Conservation (phyloP, 2,329 filamentous ascomycete species). For the Aureobasidium vineae region DNA sequence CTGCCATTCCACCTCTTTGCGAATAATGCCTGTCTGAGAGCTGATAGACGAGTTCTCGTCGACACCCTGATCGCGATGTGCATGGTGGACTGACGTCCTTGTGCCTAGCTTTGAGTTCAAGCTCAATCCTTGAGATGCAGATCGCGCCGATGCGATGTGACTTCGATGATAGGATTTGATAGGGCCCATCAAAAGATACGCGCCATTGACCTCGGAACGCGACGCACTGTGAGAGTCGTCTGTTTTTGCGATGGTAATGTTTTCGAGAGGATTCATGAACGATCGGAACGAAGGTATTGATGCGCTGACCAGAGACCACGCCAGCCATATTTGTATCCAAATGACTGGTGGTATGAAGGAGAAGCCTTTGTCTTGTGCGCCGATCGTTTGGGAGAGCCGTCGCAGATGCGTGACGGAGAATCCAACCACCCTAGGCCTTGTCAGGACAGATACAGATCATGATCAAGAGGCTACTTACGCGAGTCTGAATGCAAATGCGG, state of each 20-base stretch:
- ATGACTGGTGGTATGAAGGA: conserved; percentile 14
- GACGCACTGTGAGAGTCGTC: conserved; percentile 16
- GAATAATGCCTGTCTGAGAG: conserved; percentile 21
- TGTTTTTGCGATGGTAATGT: not conserved
- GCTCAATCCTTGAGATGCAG: conserved; percentile 1
- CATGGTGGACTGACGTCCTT: conserved; percentile 20
- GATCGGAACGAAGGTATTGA: conserved; percentile 28
- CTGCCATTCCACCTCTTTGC: conserved; percentile 23
- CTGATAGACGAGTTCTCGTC: conserved; percentile 4
- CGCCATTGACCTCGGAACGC: conserved; percentile 15
- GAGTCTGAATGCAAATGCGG: conserved; percentile 11
- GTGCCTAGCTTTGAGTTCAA: conserved; percentile 12
- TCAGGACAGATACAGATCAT: not conserved
- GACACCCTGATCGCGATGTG: not conserved
- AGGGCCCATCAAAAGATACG: conserved; percentile 23
- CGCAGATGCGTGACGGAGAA: conserved; percentile 8
- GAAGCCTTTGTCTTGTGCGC: not conserved
- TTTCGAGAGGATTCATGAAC: conserved; percentile 28
- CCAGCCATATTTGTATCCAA: conserved; percentile 27
- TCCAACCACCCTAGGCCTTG: not conserved
- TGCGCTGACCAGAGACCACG: conserved; percentile 26
- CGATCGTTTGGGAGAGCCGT: not conserved
- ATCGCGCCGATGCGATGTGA: conserved; percentile 1
- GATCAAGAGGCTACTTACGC: conserved; percentile 3
- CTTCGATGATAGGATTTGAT: conserved; percentile 7